phyloP scores from a whole-genome alignment of 2,329 filamentous ascomycete species.

The Pestalotiopsis sp. region DNA sequence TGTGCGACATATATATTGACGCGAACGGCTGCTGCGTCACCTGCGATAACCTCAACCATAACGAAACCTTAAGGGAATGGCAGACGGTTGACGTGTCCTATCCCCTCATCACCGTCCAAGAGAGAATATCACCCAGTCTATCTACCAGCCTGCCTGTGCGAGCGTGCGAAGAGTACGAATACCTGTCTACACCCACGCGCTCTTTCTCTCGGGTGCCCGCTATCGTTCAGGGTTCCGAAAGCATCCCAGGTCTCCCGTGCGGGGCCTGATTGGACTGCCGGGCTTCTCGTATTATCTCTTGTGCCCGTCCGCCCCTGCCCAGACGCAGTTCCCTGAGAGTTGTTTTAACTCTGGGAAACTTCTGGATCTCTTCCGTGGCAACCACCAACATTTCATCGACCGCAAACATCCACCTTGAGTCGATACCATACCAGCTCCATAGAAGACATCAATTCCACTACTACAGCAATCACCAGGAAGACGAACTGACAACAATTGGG shows the following conservation, averaged over 20 bases:
- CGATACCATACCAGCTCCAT: not conserved
- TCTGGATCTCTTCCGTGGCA: not conserved
- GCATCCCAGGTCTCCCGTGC: not conserved
- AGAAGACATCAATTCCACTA: not conserved
- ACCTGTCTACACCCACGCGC: not conserved
- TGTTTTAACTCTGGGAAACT: not conserved
- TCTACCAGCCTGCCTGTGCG: not conserved
- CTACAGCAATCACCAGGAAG: not conserved
- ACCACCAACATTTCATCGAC: not conserved
- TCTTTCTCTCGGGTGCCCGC: not conserved
- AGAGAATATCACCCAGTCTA: not conserved
- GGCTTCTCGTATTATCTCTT: not conserved
- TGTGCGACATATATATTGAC: not conserved
- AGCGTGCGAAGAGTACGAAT: not conserved
- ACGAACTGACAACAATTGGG: not conserved
- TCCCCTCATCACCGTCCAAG: not conserved
- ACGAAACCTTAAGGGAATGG: not conserved
- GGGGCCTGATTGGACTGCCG: not conserved
- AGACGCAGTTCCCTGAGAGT: not conserved
- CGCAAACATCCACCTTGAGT: not conserved
- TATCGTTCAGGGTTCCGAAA: slow-evolving; percentile 1
- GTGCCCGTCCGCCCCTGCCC: not conserved
- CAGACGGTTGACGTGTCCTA: not conserved
- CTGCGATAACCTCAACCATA: slow-evolving; percentile 5
- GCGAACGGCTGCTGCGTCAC: slow-evolving; percentile 9